These are phyloP conservation scores for Acorus gramineus DNA, from an alignment of 106 monocot genomes.

Conservation along the genomic window DNA sequence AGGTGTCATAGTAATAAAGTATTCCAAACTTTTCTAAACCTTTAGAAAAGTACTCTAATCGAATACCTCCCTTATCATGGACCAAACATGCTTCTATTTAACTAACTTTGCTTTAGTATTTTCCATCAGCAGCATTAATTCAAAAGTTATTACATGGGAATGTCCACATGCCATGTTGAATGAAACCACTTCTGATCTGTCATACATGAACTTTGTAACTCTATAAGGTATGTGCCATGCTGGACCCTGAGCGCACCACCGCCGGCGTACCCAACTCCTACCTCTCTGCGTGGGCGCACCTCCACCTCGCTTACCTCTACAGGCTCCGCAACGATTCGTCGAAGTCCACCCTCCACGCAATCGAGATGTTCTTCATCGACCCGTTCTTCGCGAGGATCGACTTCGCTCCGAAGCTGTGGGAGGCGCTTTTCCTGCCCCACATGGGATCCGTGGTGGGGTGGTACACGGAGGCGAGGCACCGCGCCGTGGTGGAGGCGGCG, in stretches of 20 bases:
- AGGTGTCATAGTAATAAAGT: background rate
- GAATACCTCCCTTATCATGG: too few species aligned
- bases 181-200: too few species aligned
- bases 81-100: too few species aligned
- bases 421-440: constrained; percentile 45
- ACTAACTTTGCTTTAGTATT: too few species aligned
- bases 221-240: constrained; percentile 20
- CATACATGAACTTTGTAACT: too few species aligned
- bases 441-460: constrained; percentile 39
- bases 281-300: constrained; percentile 55
- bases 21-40: too few species aligned
- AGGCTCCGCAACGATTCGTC: constrained; percentile 8
- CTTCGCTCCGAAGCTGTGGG: constrained; percentile 51
- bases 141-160: too few species aligned
- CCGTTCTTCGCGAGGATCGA: constrained; percentile 40
- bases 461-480: constrained; percentile 34
- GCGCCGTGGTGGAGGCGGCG: constrained; percentile 22
- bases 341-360: constrained; percentile 7
- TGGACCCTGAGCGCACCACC: constrained; percentile 29
- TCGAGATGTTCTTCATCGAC: constrained; percentile 36
- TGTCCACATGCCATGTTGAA: too few species aligned
- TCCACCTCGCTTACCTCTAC: constrained; percentile 31
- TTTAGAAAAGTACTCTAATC: too few species aligned
- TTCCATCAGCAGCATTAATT: too few species aligned
- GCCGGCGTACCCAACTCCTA: constrained; percentile 54